Evolutionary conservation across 345 rosid genomes (phyloP).

Genomic region (Eucalyptus curtisii): DNA sequence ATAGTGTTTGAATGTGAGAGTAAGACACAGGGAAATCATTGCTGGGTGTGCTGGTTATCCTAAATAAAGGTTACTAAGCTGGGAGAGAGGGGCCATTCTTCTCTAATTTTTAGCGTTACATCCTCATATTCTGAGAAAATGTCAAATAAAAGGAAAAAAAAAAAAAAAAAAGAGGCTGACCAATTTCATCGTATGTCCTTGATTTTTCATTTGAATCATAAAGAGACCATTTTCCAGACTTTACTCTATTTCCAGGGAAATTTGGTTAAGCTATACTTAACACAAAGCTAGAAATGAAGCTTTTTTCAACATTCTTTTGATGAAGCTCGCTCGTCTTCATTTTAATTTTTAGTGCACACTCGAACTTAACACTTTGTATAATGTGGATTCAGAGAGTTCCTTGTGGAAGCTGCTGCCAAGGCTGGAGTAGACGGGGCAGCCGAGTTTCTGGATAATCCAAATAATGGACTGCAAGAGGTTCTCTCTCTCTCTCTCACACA

Average conservation of each 20-base stretch:
- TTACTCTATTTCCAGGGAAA: background rate
- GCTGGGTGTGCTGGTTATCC: background rate
- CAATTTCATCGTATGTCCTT: background rate
- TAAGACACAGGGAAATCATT: background rate
- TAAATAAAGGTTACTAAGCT: background rate
- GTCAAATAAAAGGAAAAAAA: background rate
- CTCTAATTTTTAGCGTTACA: background rate
- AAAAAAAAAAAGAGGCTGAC: background rate
- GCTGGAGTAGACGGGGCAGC: conserved; percentile 77
- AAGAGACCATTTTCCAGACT: background rate
- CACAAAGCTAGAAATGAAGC: background rate
- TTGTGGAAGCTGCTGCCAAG: conserved; percentile 61
- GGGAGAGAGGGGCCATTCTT: background rate
- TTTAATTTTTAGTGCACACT: background rate
- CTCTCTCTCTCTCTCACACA: background rate
- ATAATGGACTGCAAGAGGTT: conserved; percentile 59
- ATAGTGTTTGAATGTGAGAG: background rate
- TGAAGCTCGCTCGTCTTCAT: background rate
- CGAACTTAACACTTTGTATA: background rate
- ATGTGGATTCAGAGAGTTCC: conserved; percentile 48
- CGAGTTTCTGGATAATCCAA: conserved; percentile 64
- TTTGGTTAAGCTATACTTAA: background rate
- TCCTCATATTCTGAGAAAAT: background rate
- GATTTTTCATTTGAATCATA: background rate
- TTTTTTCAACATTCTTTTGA: background rate